A percentile compares a stretch with the other conserved stretches of the same genome.
phyloP scores from a whole-genome alignment of 2,329 filamentous ascomycete species.

The Botrytis fragariae region DNA sequence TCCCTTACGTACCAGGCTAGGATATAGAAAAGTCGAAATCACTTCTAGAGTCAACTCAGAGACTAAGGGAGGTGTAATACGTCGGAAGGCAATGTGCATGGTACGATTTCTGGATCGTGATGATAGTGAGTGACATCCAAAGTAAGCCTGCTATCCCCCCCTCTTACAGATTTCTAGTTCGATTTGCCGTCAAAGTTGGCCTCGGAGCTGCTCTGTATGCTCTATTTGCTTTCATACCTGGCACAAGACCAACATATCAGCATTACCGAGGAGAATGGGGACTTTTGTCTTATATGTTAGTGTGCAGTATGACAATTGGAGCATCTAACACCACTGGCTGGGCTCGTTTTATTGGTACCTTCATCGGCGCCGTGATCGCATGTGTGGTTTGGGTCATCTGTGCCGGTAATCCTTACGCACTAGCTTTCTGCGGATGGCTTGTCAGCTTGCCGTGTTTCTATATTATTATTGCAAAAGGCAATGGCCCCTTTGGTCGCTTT shows the following conservation, averaged over 20 bases:
- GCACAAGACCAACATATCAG: slow-evolving; percentile 75
- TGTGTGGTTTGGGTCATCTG: slow-evolving; percentile 76
- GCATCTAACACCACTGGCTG: slow-evolving; percentile 91
- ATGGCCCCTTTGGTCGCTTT: slow-evolving; percentile 88
- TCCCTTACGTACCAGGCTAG: slow-evolving; percentile 21
- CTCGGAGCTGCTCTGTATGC: slow-evolving; percentile 87
- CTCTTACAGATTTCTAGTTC: slow-evolving; percentile 41
- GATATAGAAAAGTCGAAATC: slow-evolving; percentile 26
- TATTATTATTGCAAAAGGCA: slow-evolving; percentile 78
- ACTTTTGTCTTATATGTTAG: slow-evolving; percentile 93
- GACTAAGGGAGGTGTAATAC: slow-evolving; percentile 23
- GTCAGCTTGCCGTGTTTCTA: slow-evolving; percentile 84
- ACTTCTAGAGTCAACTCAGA: slow-evolving; percentile 19
- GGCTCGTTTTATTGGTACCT: slow-evolving; percentile 81
- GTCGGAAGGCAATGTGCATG: slow-evolving; percentile 51
- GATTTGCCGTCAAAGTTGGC: slow-evolving; percentile 90
- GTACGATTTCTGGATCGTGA: slow-evolving; percentile 59
- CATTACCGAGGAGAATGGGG: slow-evolving; percentile 97
- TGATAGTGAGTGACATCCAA: slow-evolving; percentile 49
- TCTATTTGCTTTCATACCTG: slow-evolving; percentile 78
- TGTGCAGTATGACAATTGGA: slow-evolving; percentile 96
- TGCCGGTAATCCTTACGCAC: slow-evolving; percentile 66
- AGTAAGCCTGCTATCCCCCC: slow-evolving; percentile 27
- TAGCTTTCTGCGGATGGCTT: slow-evolving; percentile 80
- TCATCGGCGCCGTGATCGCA: slow-evolving; percentile 74